Base-by-base conservation (phyloP, 345 rosid genomes). In the Gossypium mustelinum region DNA sequence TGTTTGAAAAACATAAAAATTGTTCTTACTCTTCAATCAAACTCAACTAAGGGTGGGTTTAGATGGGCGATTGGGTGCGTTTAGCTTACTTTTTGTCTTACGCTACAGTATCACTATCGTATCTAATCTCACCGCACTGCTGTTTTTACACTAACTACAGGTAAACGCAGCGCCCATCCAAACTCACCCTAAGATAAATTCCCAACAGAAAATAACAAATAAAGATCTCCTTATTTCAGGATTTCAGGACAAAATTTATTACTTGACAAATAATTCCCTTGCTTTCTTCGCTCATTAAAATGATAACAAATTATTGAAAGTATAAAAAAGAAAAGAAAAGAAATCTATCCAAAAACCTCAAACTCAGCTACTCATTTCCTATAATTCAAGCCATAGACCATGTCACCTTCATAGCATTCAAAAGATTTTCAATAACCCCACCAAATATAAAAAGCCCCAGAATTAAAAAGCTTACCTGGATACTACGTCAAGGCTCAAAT, bases 1-100 rank as follows among this genome's bases (percentile, higher is more conserved):
- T 24, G 43, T 17, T 50, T 51, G 71, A 43, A 27, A 60, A 59
- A 14, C 67, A 56, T 29, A 50, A 51, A 39, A 65, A 18, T 57
- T 62, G 66, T 50, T 59, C 39, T 60, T 78, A 47, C 76, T 56
- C 56, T 39, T 50, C 24, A 69, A 50, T 50, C 14, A 24, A 68
- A 68, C 43, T 50, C 58, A 69, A 69, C 22, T 16, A 27, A 22
- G 0, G 24, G 24, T 22, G 24, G 24, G 24, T 22, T 22, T 22
- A 1, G 24, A 22, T 22, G 24, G 24, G 24, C 24, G 24, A 22
- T 22, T 22, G 24, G 24, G 24, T 22, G 24, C 24, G 1, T 22
- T 22, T 22, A 22, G 24, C 1, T 22, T 22, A 22, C 1, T 22
- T 22, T 22, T 22, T 22, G 24, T 22, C 24, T 22, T 1, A 22